These are phyloP conservation scores for Cystoisospora suis DNA, from an alignment of 169 alveolate species.

Conservation along the genomic window DNA sequence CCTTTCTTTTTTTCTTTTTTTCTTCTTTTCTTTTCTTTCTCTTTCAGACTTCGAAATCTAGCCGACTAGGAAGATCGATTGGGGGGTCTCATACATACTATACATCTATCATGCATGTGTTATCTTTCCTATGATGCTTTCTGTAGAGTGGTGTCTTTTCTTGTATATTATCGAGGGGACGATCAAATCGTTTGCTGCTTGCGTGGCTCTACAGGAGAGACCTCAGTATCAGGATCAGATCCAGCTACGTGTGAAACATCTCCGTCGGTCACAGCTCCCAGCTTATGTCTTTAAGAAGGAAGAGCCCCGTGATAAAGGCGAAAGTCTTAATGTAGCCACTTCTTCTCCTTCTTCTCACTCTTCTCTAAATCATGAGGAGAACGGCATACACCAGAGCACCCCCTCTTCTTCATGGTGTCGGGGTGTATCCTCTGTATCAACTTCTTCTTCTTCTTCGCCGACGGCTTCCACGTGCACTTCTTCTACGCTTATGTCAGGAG, in stretches of 20 bases:
- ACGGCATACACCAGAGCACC: neutral
- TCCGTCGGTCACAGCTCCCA: constrained; percentile 39
- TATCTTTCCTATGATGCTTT: neutral
- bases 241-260: constrained; percentile 37
- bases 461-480: neutral
- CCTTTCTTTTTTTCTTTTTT: neutral
- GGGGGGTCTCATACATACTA: no score
- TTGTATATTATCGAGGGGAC: neutral
- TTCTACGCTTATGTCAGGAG: neutral
- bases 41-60: neutral
- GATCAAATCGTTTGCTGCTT: no score
- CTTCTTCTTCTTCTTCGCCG: neutral
- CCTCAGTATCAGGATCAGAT: constrained; percentile 4
- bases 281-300: neutral
- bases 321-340: neutral
- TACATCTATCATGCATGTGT: no score
- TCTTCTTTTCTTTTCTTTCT: neutral
- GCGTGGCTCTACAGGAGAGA: constrained; percentile 34
- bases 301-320: neutral
- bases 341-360: neutral
- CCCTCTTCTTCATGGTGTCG: neutral
- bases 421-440: neutral
- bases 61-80: no score
- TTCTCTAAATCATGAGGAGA: neutral
- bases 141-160: neutral